These are phyloP conservation scores for Ceratocystis cubensis DNA, from an alignment of 2,329 filamentous ascomycete species.

Conservation along the genomic window DNA sequence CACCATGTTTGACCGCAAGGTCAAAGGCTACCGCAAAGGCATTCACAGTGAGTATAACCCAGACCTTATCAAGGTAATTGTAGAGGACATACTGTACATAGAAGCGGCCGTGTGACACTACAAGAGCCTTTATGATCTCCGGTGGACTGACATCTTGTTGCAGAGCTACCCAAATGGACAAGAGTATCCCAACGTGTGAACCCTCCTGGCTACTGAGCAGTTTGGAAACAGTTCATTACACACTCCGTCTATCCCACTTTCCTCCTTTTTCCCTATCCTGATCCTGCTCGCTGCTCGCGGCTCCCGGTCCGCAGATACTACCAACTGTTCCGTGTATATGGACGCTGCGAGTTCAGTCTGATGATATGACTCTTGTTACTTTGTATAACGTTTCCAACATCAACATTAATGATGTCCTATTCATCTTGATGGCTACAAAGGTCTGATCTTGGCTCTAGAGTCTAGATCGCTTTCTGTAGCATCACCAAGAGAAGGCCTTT, in stretches of 20 bases:
- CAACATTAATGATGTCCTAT: not conserved
- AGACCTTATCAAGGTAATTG: not conserved
- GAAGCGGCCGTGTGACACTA: not conserved
- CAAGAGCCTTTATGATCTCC: not conserved
- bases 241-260: not conserved
- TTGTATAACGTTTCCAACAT: not conserved
- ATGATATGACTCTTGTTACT: not conserved
- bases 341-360: not conserved
- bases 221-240: not conserved
- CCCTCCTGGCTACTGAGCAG: slow-evolving; percentile 71
- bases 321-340: not conserved
- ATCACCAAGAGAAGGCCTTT: not conserved
- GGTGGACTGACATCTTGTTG: slow-evolving; percentile 10
- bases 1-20: slow-evolving; percentile 92
- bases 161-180: slow-evolving; percentile 85
- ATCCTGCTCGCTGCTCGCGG: not conserved
- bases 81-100: not conserved
- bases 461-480: not conserved
- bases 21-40: slow-evolving; percentile 88
- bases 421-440: not conserved
- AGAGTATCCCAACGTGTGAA: slow-evolving; percentile 88
- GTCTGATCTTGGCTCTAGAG: not conserved
- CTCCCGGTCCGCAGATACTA: slow-evolving; percentile 9
- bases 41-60: slow-evolving; percentile 68
- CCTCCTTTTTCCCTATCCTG: slow-evolving; percentile 2